Evolutionary conservation across 306 rosid species (phyloP), one percentile per base, ranked within the genome.

Genomic region (Glycine soja): DNA sequence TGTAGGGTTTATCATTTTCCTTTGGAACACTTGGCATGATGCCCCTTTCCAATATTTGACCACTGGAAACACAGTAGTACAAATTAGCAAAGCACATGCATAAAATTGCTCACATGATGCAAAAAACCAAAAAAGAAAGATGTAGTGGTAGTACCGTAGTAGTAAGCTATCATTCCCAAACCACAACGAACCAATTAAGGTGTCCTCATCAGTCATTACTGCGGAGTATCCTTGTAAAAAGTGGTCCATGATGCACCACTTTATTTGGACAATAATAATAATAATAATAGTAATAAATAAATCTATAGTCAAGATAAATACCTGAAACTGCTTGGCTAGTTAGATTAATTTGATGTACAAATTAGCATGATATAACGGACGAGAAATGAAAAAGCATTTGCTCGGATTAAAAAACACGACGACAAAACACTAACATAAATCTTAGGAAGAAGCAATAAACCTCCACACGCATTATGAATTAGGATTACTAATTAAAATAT

Each of bases 1-100:
- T 2, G 2, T 4, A 14, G 3, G 24, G 9, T 53, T n/a, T 6
- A 53, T 4, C 59, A 15, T 14, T 53, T 53, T 53, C 59, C 19
- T n/a, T 24, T 15, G 4, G 40, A 57, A 34, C 48, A 77, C 30
- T 59, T 30, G 34, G 16, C n/a, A 54, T 24, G 10, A 66, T 43
- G 64, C 71, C 83, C 85, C 76, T 70, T 45, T 80, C 85, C 83
- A 82, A 86, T 80, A 66, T 70, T 75, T 77, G 84, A 82, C 71
- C 81, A 10, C 3, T 2, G 9, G 1, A 11, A 63, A 36, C 36
- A 24, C 10, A 11, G 52, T 54, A 18, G 36, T 8, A 24, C 5
- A 34, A 7, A 42, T 6, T 19, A 6, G 70, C 7, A 8, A 43
- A 3, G 3, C 7, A 11, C 18, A 10, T 8, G 19, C 66, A 18